A percentile compares a stretch with the other conserved stretches of the same genome.
These are phyloP conservation scores for Fagopyrum esculentum DNA, from an alignment of 148 eudicot species.

Conservation along the genomic window DNA sequence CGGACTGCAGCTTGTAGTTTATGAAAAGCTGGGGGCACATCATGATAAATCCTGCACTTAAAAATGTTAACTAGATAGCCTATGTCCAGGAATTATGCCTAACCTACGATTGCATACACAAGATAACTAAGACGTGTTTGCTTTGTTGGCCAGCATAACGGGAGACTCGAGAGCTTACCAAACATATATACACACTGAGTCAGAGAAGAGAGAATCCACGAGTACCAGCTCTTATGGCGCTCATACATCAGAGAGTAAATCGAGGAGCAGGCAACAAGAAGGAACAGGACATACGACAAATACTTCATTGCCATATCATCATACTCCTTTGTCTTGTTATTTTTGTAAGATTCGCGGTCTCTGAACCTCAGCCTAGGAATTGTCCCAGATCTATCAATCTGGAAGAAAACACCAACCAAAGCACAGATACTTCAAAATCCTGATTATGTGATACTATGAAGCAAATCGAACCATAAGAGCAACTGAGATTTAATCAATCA, in stretches of 20 bases:
- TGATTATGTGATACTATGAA: background rate
- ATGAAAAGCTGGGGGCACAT: conserved; percentile 99
- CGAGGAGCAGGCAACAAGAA: conserved; percentile 77
- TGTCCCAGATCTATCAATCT: conserved; percentile 86
- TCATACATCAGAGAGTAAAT: conserved; percentile 88
- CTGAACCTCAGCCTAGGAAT: conserved; percentile 81
- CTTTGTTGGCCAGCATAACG: background rate
- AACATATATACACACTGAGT: conserved; percentile 99
- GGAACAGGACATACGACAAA: conserved; percentile 69
- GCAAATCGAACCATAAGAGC: background rate
- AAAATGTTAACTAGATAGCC: background rate
- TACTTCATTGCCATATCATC: conserved; percentile 99
- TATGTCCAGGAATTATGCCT: background rate
- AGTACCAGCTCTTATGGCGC: conserved; percentile 97
- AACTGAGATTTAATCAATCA: background rate
- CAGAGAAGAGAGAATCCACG: conserved; percentile 92
- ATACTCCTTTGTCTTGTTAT: conserved; percentile 93
- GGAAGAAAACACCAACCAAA: conserved; percentile 11
- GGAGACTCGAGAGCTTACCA: conserved; percentile 41
- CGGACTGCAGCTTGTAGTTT: conserved; percentile 90
- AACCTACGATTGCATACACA: background rate
- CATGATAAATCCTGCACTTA: conserved; percentile 72
- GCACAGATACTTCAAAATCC: background rate
- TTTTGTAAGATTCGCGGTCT: conserved; percentile 87
- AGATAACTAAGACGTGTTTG: background rate